Evolutionary conservation across 129 eudicot species (phyloP), one percentile per base, ranked within the genome.

Genomic region (Sambucus nigra): DNA sequence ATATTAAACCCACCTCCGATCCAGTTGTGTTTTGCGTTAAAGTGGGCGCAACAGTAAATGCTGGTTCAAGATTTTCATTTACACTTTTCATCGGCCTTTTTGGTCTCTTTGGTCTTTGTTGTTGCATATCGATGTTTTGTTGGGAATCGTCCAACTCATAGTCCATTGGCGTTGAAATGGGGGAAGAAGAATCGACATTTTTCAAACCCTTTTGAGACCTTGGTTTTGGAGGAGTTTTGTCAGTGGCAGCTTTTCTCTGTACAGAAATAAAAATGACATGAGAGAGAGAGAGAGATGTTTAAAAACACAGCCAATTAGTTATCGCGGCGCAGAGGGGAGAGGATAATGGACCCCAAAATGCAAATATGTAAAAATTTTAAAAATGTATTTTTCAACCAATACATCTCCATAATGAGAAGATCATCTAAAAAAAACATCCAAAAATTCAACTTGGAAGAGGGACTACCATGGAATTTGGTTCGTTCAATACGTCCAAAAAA

Each of bases 51-150:
- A 66, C 80, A 24, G 81, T 63, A 74, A 73, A 76, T 29, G 88
- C 93, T 1, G 97, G 86, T 63, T 91, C 95, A 27, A 81, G 63
- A 55, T 75, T 79, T 65, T 78, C 94, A 51, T 91, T 91, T n/a
- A 91, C 89, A 32, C 95, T 91, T 79, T 79, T 91, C 45, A 95
- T 91, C 2, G 84, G 94, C 46, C 95, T 79, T 68, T 79, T 85
- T 51, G 64, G 61, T 60, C 86, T 74, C 74, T 76, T 83, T 27
- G 94, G 82, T 61, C 70, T 69, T 53, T 74, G 74, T 20, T 57
- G 76, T n/a, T 21, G 61, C 13, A 47, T 10, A 17, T 70, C 73
- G 7, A 53, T 5, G 44, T 68, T 44, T 21, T 69, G 70, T 14
- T 55, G 19, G 33, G 70, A 57, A 67, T 69, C 88, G 54, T 79